Base-by-base conservation (phyloP, 176 grass and related monocot genomes). In the Raddia guianensis region DNA sequence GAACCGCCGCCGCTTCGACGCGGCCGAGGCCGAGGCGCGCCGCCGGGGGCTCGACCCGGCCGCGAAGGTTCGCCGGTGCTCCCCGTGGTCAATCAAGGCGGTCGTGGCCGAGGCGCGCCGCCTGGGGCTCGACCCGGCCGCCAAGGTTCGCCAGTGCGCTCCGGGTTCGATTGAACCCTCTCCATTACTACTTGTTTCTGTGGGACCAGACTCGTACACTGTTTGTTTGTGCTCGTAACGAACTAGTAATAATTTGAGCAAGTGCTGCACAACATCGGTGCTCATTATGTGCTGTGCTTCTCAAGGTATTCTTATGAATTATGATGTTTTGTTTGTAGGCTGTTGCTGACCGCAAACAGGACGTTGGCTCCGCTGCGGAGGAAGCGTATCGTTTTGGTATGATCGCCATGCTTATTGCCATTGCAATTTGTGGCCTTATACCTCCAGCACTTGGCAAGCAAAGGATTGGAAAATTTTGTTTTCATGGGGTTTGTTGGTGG, bases 271-370 rank as follows among this genome's bases (percentile, higher is more conserved):
- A 70, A 11, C 9, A 49, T 12, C 5, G 4, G 12, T 67, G 7
- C 1, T 10, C 34, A 5, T 12, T 63, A 32, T 19, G 40, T 43
- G 7, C 15, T 20, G 14, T 56, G 65, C 33, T 11, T 37, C 53
- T 49, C 15, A 12, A 12, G 66, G 9, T 68, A 46, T 82, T 70
- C 19, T 49, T 6, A 19, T 8, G 43, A 27, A 1, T 0, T 12
- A 0, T 66, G 59, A 13, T 50, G 1, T 40, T 72, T 84, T 46
- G 12, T 64, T 43, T 80, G 32, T 15, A 85, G 87, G 77, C 11
- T 59, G 49, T 27, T 14, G 75, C 9, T 19, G 71, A 2, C 42
- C 0, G 0, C 49, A 12, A 54, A 58, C 5, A 3, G 12, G 79
- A 2, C 58, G 49, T 27, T 63, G 7, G 3, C 27, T 42, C 76